These are phyloP conservation scores for Elaeis oleifera DNA, from an alignment of 202 grass and related monocot species.

Conservation along the genomic window DNA sequence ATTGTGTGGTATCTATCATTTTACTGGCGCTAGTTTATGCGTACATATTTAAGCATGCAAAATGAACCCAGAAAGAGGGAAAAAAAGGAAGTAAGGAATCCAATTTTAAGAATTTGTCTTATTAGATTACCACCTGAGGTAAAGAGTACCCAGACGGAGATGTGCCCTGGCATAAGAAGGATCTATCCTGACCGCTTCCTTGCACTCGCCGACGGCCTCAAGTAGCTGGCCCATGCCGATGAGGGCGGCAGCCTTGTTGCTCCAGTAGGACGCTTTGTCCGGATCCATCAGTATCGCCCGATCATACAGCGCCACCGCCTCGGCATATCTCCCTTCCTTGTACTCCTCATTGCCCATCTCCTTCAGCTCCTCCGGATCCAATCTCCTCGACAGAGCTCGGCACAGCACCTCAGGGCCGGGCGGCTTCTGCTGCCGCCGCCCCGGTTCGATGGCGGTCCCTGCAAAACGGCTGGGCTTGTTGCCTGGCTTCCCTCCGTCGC, in stretches of 20 bases:
- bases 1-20: no score
- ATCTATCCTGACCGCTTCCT: slow-evolving; percentile 21
- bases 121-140: slow-evolving; percentile 13
- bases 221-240: slow-evolving; percentile 23
- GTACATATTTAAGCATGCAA: no score
- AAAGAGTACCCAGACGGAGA: slow-evolving; percentile 19
- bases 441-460: not conserved
- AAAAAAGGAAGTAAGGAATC: no score
- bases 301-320: slow-evolving; percentile 21
- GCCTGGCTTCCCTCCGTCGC: not conserved
- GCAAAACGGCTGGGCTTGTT: no score
- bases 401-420: slow-evolving; percentile 10
- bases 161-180: slow-evolving; percentile 14
- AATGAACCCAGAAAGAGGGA: no score
- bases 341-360: slow-evolving; percentile 35
- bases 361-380: slow-evolving; percentile 22
- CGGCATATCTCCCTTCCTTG: slow-evolving; percentile 14
- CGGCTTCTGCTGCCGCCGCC: not conserved
- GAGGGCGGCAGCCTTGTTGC: slow-evolving; percentile 30
- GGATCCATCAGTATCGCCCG: slow-evolving; percentile 24
- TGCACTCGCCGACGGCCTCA: slow-evolving; percentile 14
- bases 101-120: not conserved
- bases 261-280: slow-evolving; percentile 21
- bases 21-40: no score
- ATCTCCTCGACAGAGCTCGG: slow-evolving; percentile 15